A percentile compares a stretch with the other conserved stretches of the same genome.
Conservation (phyloP, 495 filamentous ascomycete genomes). For the Viridothelium virens region DNA sequence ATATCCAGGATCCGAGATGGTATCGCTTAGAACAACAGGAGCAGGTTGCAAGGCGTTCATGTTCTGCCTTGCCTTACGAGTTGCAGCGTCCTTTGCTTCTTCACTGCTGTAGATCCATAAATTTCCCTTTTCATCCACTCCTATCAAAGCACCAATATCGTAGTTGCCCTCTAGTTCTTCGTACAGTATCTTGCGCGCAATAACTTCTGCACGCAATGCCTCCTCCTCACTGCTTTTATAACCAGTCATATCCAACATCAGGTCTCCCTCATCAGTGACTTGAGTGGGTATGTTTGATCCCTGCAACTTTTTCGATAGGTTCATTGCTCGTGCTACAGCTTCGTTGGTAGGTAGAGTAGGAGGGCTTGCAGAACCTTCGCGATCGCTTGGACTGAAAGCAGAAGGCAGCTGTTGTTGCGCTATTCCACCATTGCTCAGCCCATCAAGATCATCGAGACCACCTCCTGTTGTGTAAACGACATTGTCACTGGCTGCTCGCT, state of each 20-base stretch:
- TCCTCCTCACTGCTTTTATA: slow-evolving; percentile 93
- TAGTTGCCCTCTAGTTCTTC: slow-evolving; percentile 93
- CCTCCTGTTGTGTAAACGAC: not conserved
- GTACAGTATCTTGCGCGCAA: slow-evolving; percentile 90
- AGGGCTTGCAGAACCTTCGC: slow-evolving; percentile 56
- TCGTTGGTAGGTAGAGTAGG: slow-evolving; percentile 66
- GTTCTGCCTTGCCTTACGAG: slow-evolving; percentile 40
- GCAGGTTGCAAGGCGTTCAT: slow-evolving; percentile 47
- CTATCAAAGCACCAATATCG: slow-evolving; percentile 92
- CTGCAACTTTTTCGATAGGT: slow-evolving; percentile 79
- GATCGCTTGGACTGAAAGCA: not conserved
- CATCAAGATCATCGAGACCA: slow-evolving; percentile 1
- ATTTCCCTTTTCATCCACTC: slow-evolving; percentile 89
- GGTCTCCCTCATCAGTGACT: slow-evolving; percentile 84
- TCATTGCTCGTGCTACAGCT: slow-evolving; percentile 73
- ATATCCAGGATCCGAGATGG: slow-evolving; percentile 86
- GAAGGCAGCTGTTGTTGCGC: not conserved
- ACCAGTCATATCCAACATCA: slow-evolving; percentile 97
- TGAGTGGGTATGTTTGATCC: slow-evolving; percentile 86
- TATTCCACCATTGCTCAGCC: not conserved
- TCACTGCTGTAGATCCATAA: slow-evolving; percentile 98
- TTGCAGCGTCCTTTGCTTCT: slow-evolving; percentile 77
- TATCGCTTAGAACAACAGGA: slow-evolving; percentile 55
- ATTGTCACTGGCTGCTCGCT: slow-evolving; percentile 21
- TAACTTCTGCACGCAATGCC: slow-evolving; percentile 77